Percentiles rank a stretch among this genome's conserved stretches.
Conservation (phyloP, 495 filamentous ascomycete species). For the Ramalina peruviana region DNA sequence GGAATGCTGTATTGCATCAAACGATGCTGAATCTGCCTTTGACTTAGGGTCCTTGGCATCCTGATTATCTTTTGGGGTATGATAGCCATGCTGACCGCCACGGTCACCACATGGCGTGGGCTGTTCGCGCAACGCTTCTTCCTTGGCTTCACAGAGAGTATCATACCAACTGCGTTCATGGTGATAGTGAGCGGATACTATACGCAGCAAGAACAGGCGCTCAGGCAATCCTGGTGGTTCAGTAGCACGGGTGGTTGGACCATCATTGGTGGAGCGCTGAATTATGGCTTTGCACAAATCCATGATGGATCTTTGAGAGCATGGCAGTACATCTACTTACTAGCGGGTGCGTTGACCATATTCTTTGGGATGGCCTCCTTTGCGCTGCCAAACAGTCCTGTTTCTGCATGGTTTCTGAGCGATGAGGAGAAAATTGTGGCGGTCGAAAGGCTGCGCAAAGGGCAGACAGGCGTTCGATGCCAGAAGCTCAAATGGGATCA, state of each 20-base stretch:
- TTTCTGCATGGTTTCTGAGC: conserved; percentile 39
- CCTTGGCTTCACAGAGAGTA: conserved; percentile 52
- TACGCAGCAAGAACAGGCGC: conserved; percentile 51
- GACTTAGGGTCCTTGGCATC: conserved; percentile 37
- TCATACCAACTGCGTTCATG: conserved; percentile 59
- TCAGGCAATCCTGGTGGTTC: conserved; percentile 60
- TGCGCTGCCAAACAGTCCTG: conserved; percentile 37
- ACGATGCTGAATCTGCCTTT: too few species aligned
- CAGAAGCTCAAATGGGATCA: conserved; percentile 37
- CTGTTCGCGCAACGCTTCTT: conserved; percentile 60
- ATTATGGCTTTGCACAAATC: conserved; percentile 60
- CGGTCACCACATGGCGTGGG: conserved; percentile 47
- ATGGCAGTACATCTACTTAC: conserved; percentile 59
- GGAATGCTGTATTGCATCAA: too few species aligned
- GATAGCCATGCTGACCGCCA: conserved; percentile 54
- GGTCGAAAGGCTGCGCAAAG: conserved; percentile 36
- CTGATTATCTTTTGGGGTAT: conserved; percentile 54
- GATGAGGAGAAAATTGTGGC: conserved; percentile 36
- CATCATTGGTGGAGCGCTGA: conserved; percentile 51
- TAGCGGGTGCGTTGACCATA: conserved; percentile 50
- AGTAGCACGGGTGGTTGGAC: conserved; percentile 51
- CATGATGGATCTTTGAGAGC: conserved; percentile 34
- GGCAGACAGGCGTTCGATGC: conserved; percentile 39
- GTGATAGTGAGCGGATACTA: conserved; percentile 50
- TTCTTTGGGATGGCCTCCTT: conserved; percentile 52